These are phyloP conservation scores for Graphilbum ipis-grandicollis DNA, from an alignment of 2,329 filamentous ascomycete genomes.

Conservation along the genomic window DNA sequence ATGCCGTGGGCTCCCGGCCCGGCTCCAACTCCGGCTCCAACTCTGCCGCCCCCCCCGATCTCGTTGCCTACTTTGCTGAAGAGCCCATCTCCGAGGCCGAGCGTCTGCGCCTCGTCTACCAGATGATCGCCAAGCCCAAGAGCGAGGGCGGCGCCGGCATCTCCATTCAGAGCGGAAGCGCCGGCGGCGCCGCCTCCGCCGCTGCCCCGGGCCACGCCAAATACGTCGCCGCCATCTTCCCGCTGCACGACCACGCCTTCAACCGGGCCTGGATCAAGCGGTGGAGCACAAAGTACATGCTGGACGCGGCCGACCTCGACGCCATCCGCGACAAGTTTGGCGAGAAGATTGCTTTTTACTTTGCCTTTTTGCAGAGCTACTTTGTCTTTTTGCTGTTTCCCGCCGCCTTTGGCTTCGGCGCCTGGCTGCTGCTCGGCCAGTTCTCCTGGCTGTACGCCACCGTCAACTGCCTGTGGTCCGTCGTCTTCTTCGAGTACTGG, in stretches of 20 bases:
- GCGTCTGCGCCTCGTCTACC: constrained; percentile 70
- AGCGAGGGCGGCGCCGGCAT: constrained; percentile 59
- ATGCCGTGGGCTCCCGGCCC: neutral
- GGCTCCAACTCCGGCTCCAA: neutral
- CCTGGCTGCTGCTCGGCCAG: constrained; percentile 50
- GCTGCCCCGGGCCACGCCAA: constrained; percentile 47
- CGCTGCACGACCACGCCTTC: constrained; percentile 59
- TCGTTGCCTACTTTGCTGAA: constrained; percentile 45
- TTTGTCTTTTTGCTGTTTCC: constrained; percentile 54
- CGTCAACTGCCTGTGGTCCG: constrained; percentile 50
- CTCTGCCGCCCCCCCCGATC: too few relatives aligned
- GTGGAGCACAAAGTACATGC: constrained; percentile 54
- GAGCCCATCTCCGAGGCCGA: constrained; percentile 80
- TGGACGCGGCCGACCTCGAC: constrained; percentile 50
- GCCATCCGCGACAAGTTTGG: constrained; percentile 50
- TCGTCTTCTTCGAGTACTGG: constrained; percentile 65
- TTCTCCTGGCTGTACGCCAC: constrained; percentile 56
- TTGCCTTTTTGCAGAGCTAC: constrained; percentile 67
- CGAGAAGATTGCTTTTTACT: constrained; percentile 60
- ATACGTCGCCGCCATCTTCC: constrained; percentile 55
- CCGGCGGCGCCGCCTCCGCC: neutral
- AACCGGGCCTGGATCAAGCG: constrained; percentile 61
- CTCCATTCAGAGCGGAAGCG: constrained; percentile 32
- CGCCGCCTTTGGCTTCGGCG: constrained; percentile 47
- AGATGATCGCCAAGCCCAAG: constrained; percentile 58